Evolutionary conservation across 306 rosid species (phyloP), one percentile per base, ranked within the genome.

Genomic region (Cucumis hystrix): DNA sequence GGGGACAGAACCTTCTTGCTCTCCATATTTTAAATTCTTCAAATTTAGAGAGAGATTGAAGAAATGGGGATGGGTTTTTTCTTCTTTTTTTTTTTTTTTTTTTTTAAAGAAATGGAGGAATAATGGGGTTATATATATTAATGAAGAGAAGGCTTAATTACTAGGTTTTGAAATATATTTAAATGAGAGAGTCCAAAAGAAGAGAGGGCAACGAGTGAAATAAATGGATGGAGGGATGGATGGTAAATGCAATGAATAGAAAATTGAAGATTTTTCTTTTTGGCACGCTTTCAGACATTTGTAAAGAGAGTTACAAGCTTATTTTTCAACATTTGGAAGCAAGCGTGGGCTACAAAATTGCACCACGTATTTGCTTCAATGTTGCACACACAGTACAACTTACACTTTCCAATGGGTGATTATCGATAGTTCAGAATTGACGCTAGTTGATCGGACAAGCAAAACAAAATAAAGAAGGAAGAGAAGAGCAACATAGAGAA

Each of bases 361-460:
- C 74, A 76, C 78, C 85, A 74, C 85, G 78, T 74, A 76, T 77
- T 77, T 76, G 76, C 40, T 74, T 60, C 9, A 15, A 77, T 33
- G 72, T 73, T 78, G 61, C 65, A 23, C 45, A 55, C 66, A 51
- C 55, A 47, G 9, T 37, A 28, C 30, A 28, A 28, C 30, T 28
- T 28, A 3, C 2, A 28, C 30, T 28, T 28, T 28, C 30, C 30
- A 1, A 28, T 28, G 30, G 30, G 30, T 28, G 30, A 28, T 28
- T 28, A 28, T 28, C 30, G 3, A 3, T 28, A 1, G 0, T 28
- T 1, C 30, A 28, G 30, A 28, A 28, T 23, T 23, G 30, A 28
- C 3, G 30, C 30, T 28, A 28, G 30, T 28, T 28, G 30, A 28
- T 28, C 30, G 30, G 3, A 33, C 37, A 40, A 40, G 8, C 8